These are phyloP conservation scores for Sphaerulina musiva DNA, from an alignment of 2,329 filamentous ascomycete species.

Conservation along the genomic window DNA sequence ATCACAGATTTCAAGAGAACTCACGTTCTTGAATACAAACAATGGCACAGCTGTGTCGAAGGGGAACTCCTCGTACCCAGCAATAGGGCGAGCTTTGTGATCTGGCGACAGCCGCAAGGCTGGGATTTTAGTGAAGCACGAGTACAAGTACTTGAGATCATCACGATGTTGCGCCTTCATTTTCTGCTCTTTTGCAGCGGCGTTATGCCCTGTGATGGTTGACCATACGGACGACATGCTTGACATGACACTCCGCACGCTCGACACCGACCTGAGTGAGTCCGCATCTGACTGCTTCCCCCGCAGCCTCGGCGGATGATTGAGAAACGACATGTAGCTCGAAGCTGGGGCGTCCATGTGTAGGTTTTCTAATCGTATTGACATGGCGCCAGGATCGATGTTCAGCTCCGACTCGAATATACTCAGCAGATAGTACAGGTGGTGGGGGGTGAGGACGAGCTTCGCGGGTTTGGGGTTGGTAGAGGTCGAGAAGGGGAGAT, in stretches of 20 bases:
- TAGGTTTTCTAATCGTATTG: conserved; percentile 87
- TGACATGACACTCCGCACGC: conserved; percentile 94
- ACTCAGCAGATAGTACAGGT: conserved; percentile 92
- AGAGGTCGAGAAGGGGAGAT: conserved; percentile 77
- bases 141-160: conserved; percentile 94
- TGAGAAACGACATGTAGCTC: conserved; percentile 93
- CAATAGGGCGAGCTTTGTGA: conserved; percentile 80
- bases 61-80: conserved; percentile 93
- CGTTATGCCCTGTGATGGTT: conserved; percentile 75
- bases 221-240: conserved; percentile 93
- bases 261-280: conserved; percentile 92
- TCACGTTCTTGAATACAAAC: conserved; percentile 95
- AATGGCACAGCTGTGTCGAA: conserved; percentile 91
- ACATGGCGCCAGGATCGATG: conserved; percentile 91
- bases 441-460: conserved; percentile 86
- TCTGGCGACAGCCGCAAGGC: conserved; percentile 87
- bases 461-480: conserved; percentile 75
- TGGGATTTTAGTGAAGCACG: conserved; percentile 96
- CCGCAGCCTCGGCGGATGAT: conserved; percentile 61
- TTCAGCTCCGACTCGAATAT: conserved; percentile 80
- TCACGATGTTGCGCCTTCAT: conserved; percentile 78
- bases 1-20: conserved; percentile 86
- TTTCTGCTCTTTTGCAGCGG: conserved; percentile 76
- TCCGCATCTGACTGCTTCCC: conserved; percentile 74
- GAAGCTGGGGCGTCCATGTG: conserved; percentile 78